Percentiles rank a stretch among this genome's conserved stretches.
Evolutionary conservation across 2,329 filamentous ascomycete genomes (phyloP).

Genomic region (Hypoxylon sp.): DNA sequence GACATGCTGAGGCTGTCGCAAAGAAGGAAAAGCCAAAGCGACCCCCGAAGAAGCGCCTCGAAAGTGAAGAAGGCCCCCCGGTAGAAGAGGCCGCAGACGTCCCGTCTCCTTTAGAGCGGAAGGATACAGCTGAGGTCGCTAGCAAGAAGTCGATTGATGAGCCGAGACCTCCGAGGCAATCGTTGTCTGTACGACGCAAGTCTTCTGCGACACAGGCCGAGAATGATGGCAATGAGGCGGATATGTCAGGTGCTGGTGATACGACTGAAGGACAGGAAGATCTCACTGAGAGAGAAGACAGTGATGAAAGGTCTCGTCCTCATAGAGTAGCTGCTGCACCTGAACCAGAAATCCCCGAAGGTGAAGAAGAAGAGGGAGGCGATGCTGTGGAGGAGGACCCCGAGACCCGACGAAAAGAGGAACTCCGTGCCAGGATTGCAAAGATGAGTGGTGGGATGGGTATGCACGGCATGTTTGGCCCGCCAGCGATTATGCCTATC

Average conservation of each 20-base stretch:
- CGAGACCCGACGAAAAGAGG: constrained; percentile 83
- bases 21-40: constrained; percentile 92
- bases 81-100: constrained; percentile 48
- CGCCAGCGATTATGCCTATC: constrained; percentile 72
- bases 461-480: constrained; percentile 89
- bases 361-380: constrained; percentile 77
- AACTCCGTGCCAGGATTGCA: constrained; percentile 93
- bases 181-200: constrained; percentile 60
- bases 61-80: constrained; percentile 53
- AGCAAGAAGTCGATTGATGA: constrained; percentile 63
- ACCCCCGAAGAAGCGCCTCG: constrained; percentile 70
- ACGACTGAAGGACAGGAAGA: constrained; percentile 69
- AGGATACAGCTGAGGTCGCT: constrained; percentile 57
- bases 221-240: constrained; percentile 70
- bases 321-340: constrained; percentile 51
- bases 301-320: constrained; percentile 65
- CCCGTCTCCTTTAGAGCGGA: constrained; percentile 54
- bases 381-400: constrained; percentile 88
- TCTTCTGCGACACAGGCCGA: constrained; percentile 57
- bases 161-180: constrained; percentile 49
- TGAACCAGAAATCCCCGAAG: constrained; percentile 52
- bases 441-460: constrained; percentile 96
- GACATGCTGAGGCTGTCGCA: constrained; percentile 78
- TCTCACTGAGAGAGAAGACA: constrained; percentile 76
- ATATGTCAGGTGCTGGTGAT: constrained; percentile 71